Evolutionary conservation across 2,329 filamentous ascomycete species (phyloP), one percentile per base, ranked within the genome.

Genomic region (Curvularia verruculosa): DNA sequence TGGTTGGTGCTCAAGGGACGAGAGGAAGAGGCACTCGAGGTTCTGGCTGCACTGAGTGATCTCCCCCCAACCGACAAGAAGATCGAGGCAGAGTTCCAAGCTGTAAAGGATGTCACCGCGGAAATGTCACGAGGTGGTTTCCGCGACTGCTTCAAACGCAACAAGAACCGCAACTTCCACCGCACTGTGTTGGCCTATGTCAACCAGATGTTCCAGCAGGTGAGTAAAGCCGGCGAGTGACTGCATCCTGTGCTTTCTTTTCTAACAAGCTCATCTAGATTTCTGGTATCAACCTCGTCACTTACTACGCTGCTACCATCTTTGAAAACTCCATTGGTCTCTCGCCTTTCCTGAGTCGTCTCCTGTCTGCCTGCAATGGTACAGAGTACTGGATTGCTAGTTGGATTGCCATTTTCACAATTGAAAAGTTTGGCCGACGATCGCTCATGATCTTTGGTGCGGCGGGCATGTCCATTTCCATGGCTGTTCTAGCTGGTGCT

Each of bases 131-230:
- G 83, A 74, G 75, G 82, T 24, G 78, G 76, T 24, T 86, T 86
- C 73, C 70, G 72, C 5, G 85, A 87, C 60, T 80, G 87, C 56
- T 87, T 87, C 73, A 85, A 82, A 59, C 84, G 84, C 79, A 77
- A 78, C 58, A 70, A 75, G 23, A 78, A 79, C 58, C 73, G 78
- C 24, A 78, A 79, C 56, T 74, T 80, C 45, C 79, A 81, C 64
- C 77, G 79, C 12, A 78, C 76, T 8, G 66, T 70, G 7, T 67
- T 81, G 52, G 79, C 74, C 12, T 79, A 79, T 61, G 69, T 78
- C 49, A 76, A 79, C 44, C 79, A 81, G 54, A 74, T 79, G 69
- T 80, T 81, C 61, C 79, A 81, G 60, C 79, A 81, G 61, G 70
- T 72, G 62, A 54, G 60, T n/a, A n/a, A n/a, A n/a, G n/a, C n/a